Conservation (phyloP, 352 stramenopile genomes). For the Pythium periplocum region DNA sequence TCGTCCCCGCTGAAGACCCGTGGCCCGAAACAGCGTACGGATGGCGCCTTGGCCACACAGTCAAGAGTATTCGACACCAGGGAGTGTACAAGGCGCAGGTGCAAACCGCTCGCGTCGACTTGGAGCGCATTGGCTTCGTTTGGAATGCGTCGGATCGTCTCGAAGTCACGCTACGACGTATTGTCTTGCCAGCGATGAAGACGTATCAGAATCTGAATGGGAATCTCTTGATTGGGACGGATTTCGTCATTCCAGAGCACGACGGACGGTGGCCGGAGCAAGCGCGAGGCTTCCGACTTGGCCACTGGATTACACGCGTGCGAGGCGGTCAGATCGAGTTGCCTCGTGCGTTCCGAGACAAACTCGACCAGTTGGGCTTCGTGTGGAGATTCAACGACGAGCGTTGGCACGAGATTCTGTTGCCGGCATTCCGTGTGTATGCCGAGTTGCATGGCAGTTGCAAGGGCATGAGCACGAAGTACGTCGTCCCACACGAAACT, state of each 20-base stretch:
- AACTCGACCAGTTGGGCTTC: slow-evolving; percentile 63
- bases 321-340: slow-evolving; percentile 42
- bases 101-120: slow-evolving; percentile 48
- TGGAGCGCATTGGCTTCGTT: slow-evolving; percentile 90
- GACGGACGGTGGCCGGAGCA: slow-evolving; percentile 44
- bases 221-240: slow-evolving; percentile 45
- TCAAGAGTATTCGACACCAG: slow-evolving; percentile 87
- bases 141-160: slow-evolving; percentile 81
- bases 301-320: slow-evolving; percentile 68
- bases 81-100: slow-evolving; percentile 82
- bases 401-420: slow-evolving; percentile 53
- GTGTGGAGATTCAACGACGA: slow-evolving; percentile 72
- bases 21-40: slow-evolving; percentile 86
- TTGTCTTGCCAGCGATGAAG: slow-evolving; percentile 53
- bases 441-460: slow-evolving; percentile 51
- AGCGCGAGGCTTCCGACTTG: slow-evolving; percentile 55
- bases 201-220: slow-evolving; percentile 44
- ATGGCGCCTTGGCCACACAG: slow-evolving; percentile 83
- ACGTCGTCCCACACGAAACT: slow-evolving; percentile 47
- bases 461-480: slow-evolving; percentile 67
- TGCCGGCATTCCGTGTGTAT: slow-evolving; percentile 65
- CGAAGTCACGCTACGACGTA: slow-evolving; percentile 40
- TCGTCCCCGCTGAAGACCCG: slow-evolving; percentile 60
- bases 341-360: slow-evolving; percentile 26
- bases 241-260: slow-evolving; percentile 66